Base-by-base conservation (phyloP, 441 rosid species). In the Mallotus repandus region DNA sequence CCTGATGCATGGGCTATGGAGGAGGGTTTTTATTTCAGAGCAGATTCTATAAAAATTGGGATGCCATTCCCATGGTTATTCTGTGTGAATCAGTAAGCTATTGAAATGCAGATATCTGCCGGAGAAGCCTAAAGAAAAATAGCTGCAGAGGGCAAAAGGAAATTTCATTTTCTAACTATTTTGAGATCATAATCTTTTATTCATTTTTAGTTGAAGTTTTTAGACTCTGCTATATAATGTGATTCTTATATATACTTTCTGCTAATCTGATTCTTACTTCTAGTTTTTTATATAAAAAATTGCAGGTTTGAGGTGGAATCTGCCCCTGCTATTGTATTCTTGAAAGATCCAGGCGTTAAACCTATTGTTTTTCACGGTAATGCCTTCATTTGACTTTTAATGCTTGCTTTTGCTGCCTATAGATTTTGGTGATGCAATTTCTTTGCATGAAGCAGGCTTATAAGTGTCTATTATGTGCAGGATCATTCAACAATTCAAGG, bases 281-380 rank as follows among this genome's bases (percentile, higher is more conserved):
- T 53, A 3, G 32, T 29, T 65, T 18, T 7, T 8, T 45, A 9
- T 55, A 10, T 9, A 6, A 53, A n/a, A 52, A 77, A 74, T 73
- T 76, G 76, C 84, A 96, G 99, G 91, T 87, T 93, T 74, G 97
- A 89, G 84, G 96, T 96, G 79, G 99, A 96, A 83, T 87, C 97
- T 79, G 96, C 96, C 62, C 99, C 99, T 77, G 97, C 99, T 77
- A 82, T 91, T 49, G 92, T 89, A 55, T 84, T 93, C 79, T 66
- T 93, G 86, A 96, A 96, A 82, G 99, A 91, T 82, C 93, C 97
- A 19, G 97, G 99, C 43, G 80, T 82, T 72, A 96, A 91, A 79
- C 98, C 98, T 79, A 77, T 90, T 72, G 97, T 96, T 18, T 83
- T 90, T 76, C 91, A 91, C 82, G 99, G 99, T 84, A 21, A 74